Percentiles rank a stretch among this genome's conserved stretches.
Conservation (phyloP, 257 asterid genomes). For the Nicotiana otophora region DNA sequence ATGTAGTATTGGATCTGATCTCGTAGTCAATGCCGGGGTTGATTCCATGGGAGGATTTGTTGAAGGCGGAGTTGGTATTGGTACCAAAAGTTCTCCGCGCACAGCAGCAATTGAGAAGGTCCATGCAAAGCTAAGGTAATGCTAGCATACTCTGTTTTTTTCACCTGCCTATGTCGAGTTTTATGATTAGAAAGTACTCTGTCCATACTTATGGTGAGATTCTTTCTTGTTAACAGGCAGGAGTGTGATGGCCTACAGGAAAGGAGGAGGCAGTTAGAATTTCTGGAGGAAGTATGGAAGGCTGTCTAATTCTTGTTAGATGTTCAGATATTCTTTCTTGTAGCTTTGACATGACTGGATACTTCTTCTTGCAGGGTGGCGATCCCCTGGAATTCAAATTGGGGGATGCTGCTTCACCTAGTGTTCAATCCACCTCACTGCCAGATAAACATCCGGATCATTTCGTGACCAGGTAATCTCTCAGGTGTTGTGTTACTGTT, state of each 20-base stretch:
- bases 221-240: slow-evolving; percentile 52
- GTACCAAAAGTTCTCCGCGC: slow-evolving; percentile 56
- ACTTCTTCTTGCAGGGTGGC: slow-evolving; percentile 68
- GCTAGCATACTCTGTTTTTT: slow-evolving; percentile 19
- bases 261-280: slow-evolving; percentile 71
- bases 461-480: slow-evolving; percentile 53
- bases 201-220: slow-evolving; percentile 4
- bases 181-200: neutral
- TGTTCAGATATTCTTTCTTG: slow-evolving; percentile 10
- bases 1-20: slow-evolving; percentile 58
- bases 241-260: slow-evolving; percentile 67
- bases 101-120: slow-evolving; percentile 63
- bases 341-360: slow-evolving; percentile 19
- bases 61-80: slow-evolving; percentile 73
- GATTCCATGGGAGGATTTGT: slow-evolving; percentile 96
- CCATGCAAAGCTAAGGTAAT: slow-evolving; percentile 79
- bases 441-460: slow-evolving; percentile 63
- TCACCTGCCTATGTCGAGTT: neutral
- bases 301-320: slow-evolving; percentile 19
- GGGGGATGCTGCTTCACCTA: slow-evolving; percentile 51
- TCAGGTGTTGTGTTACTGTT: slow-evolving; percentile 11
- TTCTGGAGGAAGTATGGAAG: slow-evolving; percentile 71
- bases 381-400: slow-evolving; percentile 69
- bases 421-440: slow-evolving; percentile 76
- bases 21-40: slow-evolving; percentile 78